Evolutionary conservation across 202 grass and related monocot species (phyloP).

Genomic region (Carex arenaria): DNA sequence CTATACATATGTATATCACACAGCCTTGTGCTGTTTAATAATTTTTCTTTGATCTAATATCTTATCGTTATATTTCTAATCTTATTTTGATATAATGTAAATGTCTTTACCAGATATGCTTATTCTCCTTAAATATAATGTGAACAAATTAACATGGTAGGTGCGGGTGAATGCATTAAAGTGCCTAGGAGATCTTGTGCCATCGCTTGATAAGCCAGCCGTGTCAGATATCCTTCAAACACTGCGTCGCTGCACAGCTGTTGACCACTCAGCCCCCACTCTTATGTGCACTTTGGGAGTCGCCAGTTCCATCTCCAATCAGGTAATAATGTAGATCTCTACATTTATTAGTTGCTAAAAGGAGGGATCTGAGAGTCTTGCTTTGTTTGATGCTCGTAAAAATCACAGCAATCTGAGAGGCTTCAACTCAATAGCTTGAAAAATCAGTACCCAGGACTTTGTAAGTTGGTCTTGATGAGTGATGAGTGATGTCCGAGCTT

Average conservation of each 20-base stretch:
- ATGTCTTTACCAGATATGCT: neutral
- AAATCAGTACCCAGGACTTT: neutral
- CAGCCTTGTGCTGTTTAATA: neutral
- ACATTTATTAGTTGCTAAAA: neutral
- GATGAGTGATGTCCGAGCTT: neutral
- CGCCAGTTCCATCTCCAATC: conserved; percentile 86
- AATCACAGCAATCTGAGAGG: neutral
- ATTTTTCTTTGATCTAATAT: conserved; percentile 2
- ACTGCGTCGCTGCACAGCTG: conserved; percentile 73
- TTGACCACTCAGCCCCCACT: conserved; percentile 90
- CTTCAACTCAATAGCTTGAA: neutral
- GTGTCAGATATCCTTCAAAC: conserved; percentile 79
- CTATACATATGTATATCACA: neutral
- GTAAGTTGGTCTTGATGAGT: neutral
- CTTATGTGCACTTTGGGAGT: conserved; percentile 99
- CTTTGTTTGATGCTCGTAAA: neutral
- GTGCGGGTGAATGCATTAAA: conserved; percentile 92
- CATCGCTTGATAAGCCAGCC: conserved; percentile 76
- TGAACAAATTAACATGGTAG: conserved; percentile 29
- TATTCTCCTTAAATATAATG: neutral
- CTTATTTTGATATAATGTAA: conserved; percentile 3
- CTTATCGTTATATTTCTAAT: conserved; percentile 12
- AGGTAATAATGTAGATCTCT: conserved; percentile 44
- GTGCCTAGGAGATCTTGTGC: conserved; percentile 92
- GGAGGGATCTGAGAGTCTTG: neutral